Evolutionary conservation across 148 eudicot species (phyloP), one percentile per base, ranked within the genome.

Genomic region (Heliosperma pusillum): DNA sequence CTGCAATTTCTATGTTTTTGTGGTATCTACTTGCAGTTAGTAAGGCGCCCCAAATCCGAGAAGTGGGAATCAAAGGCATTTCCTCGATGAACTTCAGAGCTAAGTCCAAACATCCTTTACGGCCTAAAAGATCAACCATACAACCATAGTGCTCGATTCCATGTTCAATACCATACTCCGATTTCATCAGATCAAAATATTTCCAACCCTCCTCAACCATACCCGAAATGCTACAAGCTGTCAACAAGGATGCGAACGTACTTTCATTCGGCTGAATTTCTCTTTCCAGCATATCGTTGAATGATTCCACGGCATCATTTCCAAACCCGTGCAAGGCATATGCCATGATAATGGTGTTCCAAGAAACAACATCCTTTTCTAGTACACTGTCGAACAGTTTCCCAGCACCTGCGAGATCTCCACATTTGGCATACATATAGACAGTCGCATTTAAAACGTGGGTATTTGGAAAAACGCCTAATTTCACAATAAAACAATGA

Each of bases 71-170:
- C 69, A 87, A 68, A 10, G 98, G 90, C 90, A 91, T 89, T 78
- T 85, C 82, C 67, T 81, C 77, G 25, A 93, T 83, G 67, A 93
- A 77, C 26, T 45, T 45, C 75, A 78, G 80, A 10, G 89, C 93
- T 36, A 26, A 47, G 10, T 85, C 84, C 36, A 90, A 75, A 65
- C 85, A 56, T 56, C 91, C 87, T 11, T 66, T 66, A 15, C 96
- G 97, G 5, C 96, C 93, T 22, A 90, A 76, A 29, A 93, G 82
- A 80, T 93, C 98, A 73, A 93, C 36, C 81, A 90, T 86, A 79
- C 89, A 90, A 21, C 96, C 96, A 71, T 90, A 93, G 65, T 93
- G 96, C 79, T 93, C 98, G 59, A 90, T 90, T 74, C 81, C 85
- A 30, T 89, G 92, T 29, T 89, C 87, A 62, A 93, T 77, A 16